phyloP scores from a whole-genome alignment of 116 monocot genomes.

The Cymodocea nodosa region DNA sequence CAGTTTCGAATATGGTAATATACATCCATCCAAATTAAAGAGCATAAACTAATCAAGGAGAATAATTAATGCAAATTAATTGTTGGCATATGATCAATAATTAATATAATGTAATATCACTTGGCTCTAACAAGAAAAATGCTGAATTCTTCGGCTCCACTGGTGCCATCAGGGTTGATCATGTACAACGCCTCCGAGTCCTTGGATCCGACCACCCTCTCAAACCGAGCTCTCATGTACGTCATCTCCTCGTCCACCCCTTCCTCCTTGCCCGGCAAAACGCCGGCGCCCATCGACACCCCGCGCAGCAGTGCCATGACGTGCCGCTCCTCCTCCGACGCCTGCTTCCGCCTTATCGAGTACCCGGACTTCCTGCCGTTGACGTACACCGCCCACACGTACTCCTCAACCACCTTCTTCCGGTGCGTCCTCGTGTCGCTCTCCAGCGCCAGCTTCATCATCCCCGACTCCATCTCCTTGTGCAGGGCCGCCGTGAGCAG shows the following conservation, averaged over 20 bases:
- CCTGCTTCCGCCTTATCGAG: conserved; percentile 57
- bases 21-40: too few species aligned
- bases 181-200: conserved; percentile 86
- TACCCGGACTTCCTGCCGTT: conserved; percentile 86
- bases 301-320: conserved; percentile 58
- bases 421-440: conserved; percentile 58
- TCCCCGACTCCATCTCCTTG: conserved; percentile 76
- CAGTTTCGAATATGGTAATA: too few species aligned
- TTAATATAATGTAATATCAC: conserved; percentile 6
- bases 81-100: too few species aligned
- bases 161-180: conserved; percentile 68
- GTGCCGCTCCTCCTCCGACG: conserved; percentile 56
- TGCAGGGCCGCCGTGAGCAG: conserved; percentile 52
- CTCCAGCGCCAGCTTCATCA: conserved; percentile 68
- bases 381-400: conserved; percentile 82
- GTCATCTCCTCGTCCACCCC: conserved; percentile 49
- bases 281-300: conserved; percentile 97
- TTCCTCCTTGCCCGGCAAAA: conserved; percentile 40
- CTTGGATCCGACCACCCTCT: conserved; percentile 83
- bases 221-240: conserved; percentile 75
- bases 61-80: too few species aligned
- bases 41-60: too few species aligned
- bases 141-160: conserved; percentile 70
- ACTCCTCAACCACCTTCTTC: conserved; percentile 78
- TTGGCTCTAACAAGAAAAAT: conserved; percentile 83